These are phyloP conservation scores for Hypsizygus ulmarius DNA, from an alignment of 1,284 basidiomycete species.

Conservation along the genomic window DNA sequence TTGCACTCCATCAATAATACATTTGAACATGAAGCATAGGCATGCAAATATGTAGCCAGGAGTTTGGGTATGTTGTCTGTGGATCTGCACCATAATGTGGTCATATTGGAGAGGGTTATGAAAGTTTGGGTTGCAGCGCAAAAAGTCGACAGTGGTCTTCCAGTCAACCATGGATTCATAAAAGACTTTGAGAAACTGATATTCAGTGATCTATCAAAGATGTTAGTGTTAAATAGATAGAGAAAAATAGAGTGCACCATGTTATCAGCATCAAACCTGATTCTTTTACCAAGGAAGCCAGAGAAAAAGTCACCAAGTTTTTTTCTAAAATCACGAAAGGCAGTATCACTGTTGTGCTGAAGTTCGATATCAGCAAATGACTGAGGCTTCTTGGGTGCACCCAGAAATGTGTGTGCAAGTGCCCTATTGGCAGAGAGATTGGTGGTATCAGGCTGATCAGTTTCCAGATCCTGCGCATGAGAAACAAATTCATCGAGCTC, in stretches of 20 bases:
- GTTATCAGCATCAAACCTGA: conserved; percentile 15
- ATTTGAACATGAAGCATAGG: conserved; percentile 25
- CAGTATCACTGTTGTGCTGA: conserved; percentile 6
- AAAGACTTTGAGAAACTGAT: conserved; percentile 24
- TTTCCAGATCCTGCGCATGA: neutral
- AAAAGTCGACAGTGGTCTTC: conserved; percentile 22
- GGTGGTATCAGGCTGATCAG: neutral
- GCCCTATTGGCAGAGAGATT: neutral
- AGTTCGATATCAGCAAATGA: conserved; percentile 21
- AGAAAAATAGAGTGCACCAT: too few relatives aligned
- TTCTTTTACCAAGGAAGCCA: conserved; percentile 8
- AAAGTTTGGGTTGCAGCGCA: conserved; percentile 31
- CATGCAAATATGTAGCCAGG: conserved; percentile 23
- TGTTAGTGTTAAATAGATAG: neutral
- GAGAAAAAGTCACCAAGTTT: conserved; percentile 22
- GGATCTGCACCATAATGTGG: conserved; percentile 22
- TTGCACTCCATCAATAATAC: conserved; percentile 12
- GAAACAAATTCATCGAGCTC: conserved; percentile 17
- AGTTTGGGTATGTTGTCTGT: conserved; percentile 6
- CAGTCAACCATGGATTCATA: conserved; percentile 28
- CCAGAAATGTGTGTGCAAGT: conserved; percentile 4
- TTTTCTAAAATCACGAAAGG: conserved; percentile 21
- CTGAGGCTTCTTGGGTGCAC: conserved; percentile 12
- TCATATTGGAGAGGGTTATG: conserved; percentile 27
- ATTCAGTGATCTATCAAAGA: conserved; percentile 24